Evolutionary conservation across 345 rosid species (phyloP), one percentile per base, ranked within the genome.

Genomic region (Camelina hispida): DNA sequence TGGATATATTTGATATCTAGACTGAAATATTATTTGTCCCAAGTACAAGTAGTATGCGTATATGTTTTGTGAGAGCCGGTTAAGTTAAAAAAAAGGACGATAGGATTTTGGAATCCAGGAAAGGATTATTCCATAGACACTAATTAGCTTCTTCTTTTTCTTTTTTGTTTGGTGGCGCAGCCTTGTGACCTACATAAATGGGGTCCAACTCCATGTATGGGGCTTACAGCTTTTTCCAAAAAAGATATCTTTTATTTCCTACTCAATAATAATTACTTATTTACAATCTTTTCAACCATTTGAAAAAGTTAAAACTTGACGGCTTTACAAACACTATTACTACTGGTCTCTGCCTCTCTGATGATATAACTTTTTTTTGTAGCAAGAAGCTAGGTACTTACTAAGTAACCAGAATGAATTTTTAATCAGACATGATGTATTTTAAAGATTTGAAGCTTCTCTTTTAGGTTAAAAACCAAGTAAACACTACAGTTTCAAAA

Each of bases 141-240:
- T 61, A 46, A 58, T 48, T 18, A 78, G 34, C 77, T 53, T 57
- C 30, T 4, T 25, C 35, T 32, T 34, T 34, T 52, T 50, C 2
- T 34, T 34, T 34, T 34, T 61, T 28, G 30, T 28, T 58, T 30
- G 64, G 74, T 78, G 78, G 81, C 62, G 78, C 81, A 78, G 74
- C 60, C 69, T 78, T 78, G 81, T 78, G 77, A 51, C 73, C 68
- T 78, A 71, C 76, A 56, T 66, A 0, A 52, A 72, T 52, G 64
- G 81, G 81, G 78, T 66, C 77, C 78, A 66, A 9, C 58, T 74
- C 52, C 52, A 57, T 17, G 73, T 66, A 72, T 72, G 81, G 81
- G 81, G 74, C 44, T 17, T n/a, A 43, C 37, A 38, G 34, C 59
- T 76, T 76, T 61, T 34, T 32, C 34, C 15, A 69, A 7, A 3